Evolutionary conservation across 441 rosid genomes (phyloP).

Genomic region (Dalechampia spathulata): DNA sequence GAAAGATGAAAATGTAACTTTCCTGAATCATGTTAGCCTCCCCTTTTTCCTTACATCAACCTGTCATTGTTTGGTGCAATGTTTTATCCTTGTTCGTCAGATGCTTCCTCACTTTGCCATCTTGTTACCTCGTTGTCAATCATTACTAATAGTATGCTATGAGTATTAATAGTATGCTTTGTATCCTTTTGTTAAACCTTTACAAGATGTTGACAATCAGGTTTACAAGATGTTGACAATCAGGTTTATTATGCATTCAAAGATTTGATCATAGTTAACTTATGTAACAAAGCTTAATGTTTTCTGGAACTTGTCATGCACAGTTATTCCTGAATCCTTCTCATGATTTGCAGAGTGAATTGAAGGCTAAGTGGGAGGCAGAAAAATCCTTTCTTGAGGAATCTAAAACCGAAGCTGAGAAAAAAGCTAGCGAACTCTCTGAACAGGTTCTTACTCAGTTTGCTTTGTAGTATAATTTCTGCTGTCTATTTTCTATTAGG

Average conservation of each 20-base stretch:
- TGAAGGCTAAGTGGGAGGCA: constrained; percentile 57
- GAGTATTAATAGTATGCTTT: too few relatives aligned
- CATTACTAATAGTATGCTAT: too few relatives aligned
- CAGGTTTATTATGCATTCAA: neutral
- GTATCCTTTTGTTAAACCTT: neutral
- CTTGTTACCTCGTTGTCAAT: neutral
- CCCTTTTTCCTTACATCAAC: neutral
- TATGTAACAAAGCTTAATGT: neutral
- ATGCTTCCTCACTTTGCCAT: neutral
- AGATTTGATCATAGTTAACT: neutral
- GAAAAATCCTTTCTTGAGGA: constrained; percentile 59
- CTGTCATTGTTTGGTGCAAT: neutral
- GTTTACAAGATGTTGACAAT: too few relatives aligned
- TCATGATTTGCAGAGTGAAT: constrained; percentile 43
- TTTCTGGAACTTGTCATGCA: neutral
- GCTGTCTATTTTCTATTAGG: neutral
- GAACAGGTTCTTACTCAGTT: constrained; percentile 56
- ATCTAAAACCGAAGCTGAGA: constrained; percentile 61
- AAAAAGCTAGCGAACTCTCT: constrained; percentile 64
- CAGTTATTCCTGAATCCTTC: constrained; percentile 1
- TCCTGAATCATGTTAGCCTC: neutral
- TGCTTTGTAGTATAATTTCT: neutral
- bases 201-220: neutral
- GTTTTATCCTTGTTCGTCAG: neutral
- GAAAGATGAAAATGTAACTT: constrained; percentile 62